Percentiles rank a stretch among this genome's conserved stretches.
phyloP scores from a whole-genome alignment of 768 basidiomycete genomes.

The Suillus discolor region DNA sequence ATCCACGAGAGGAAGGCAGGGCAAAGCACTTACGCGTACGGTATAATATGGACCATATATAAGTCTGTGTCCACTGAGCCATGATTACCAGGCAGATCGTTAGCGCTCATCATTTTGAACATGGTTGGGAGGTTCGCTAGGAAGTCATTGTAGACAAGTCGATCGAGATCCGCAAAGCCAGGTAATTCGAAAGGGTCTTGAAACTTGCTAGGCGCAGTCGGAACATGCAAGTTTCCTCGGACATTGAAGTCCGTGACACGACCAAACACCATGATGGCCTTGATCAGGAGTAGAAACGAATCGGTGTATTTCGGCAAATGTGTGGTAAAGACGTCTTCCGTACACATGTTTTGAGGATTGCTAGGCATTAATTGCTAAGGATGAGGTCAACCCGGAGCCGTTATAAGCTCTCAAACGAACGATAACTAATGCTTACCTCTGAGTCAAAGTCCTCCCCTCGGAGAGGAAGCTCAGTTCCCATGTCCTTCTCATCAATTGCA shows the following conservation, averaged over 20 bases:
- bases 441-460: slow-evolving; percentile 75
- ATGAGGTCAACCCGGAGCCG: slow-evolving; percentile 13
- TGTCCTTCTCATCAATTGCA: slow-evolving; percentile 79
- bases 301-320: slow-evolving; percentile 82
- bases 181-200: slow-evolving; percentile 71
- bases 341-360: slow-evolving; percentile 75
- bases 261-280: slow-evolving; percentile 84
- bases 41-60: slow-evolving; percentile 85
- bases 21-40: slow-evolving; percentile 69
- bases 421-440: slow-evolving; percentile 48
- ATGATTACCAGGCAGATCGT: slow-evolving; percentile 55
- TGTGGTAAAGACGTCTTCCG: slow-evolving; percentile 63
- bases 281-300: slow-evolving; percentile 79
- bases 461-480: slow-evolving; percentile 83
- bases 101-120: slow-evolving; percentile 56
- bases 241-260: slow-evolving; percentile 85
- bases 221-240: slow-evolving; percentile 67
- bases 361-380: slow-evolving; percentile 58
- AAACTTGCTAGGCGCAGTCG: slow-evolving; percentile 66
- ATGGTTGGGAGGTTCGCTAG: slow-evolving; percentile 69
- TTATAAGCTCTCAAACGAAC: slow-evolving; percentile 10
- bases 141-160: slow-evolving; percentile 67
- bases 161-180: slow-evolving; percentile 73
- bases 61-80: slow-evolving; percentile 76
- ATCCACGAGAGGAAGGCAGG: slow-evolving; percentile 10